Evolutionary conservation across 805 yeast species (phyloP).

Genomic region (Nakazawaea populi): DNA sequence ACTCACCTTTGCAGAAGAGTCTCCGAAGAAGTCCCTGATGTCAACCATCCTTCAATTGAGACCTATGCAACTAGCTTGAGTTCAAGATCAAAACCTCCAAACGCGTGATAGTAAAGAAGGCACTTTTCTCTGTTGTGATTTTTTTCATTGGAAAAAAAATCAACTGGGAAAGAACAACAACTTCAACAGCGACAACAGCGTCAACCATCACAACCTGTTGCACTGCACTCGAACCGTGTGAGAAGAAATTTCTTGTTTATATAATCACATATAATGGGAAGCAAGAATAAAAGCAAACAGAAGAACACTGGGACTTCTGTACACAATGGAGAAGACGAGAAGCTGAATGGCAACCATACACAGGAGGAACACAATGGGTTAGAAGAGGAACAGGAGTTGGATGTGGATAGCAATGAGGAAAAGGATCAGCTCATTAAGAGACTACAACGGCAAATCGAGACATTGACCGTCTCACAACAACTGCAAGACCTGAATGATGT

Average conservation of each 20-base stretch:
- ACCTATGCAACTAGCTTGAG: background rate
- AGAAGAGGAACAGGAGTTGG: background rate
- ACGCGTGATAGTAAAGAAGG: background rate
- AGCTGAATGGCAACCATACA: background rate
- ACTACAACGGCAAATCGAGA: background rate
- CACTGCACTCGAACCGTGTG: background rate
- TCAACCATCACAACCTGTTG: too few species aligned
- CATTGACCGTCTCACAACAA: background rate
- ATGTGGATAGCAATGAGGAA: background rate
- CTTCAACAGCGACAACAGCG: background rate
- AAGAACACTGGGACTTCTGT: constrained; percentile 3
- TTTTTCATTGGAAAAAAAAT: background rate
- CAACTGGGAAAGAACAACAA: background rate
- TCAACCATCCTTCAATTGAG: constrained; percentile 25
- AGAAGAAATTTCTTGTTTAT: background rate
- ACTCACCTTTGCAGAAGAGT: constrained; percentile 10
- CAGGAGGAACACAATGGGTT: background rate
- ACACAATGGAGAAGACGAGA: background rate
- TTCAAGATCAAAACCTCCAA: background rate
- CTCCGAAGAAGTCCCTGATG: constrained; percentile 33
- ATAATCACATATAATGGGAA: background rate
- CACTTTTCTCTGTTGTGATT: too few species aligned
- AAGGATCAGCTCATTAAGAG: background rate
- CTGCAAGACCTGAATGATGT: background rate
- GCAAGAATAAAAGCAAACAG: constrained; percentile 16